A percentile compares a stretch with the other conserved stretches of the same genome.
phyloP scores from a whole-genome alignment of 768 basidiomycete genomes.

The Pleurotus cornucopiae region DNA sequence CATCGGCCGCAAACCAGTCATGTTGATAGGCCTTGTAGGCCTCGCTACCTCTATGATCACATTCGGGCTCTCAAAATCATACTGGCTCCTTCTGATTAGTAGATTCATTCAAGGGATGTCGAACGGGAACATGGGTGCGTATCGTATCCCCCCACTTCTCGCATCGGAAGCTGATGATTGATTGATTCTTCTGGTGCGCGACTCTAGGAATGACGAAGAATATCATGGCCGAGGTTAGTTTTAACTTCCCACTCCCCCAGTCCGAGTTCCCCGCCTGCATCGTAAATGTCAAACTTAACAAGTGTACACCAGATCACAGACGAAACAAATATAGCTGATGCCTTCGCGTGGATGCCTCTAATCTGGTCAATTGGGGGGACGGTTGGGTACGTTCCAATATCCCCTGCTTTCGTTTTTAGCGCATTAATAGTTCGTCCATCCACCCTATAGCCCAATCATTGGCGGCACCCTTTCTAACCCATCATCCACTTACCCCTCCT shows the following conservation, averaged over 20 bases:
- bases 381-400: background rate
- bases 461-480: conserved; percentile 30
- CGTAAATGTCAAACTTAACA: background rate
- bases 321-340: conserved; percentile 18
- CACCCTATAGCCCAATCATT: conserved; percentile 18
- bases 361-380: conserved; percentile 17
- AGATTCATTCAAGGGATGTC: conserved; percentile 28
- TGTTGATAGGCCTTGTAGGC: conserved; percentile 28
- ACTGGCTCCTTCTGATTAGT: conserved; percentile 24
- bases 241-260: too few species aligned
- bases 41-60: conserved; percentile 24
- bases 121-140: conserved; percentile 36
- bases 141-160: background rate
- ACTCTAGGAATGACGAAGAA: conserved; percentile 17
- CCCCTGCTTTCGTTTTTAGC: background rate
- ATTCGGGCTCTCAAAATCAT: conserved; percentile 29
- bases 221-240: conserved; percentile 17
- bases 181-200: background rate
- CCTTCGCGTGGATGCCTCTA: conserved; percentile 20
- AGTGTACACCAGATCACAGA: conserved; percentile 11
- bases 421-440: background rate
- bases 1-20: conserved; percentile 55
- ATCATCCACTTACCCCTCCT: conserved; percentile 19
- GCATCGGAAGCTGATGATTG: background rate
- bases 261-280: background rate